Conservation (phyloP, 352 stramenopile genomes). For the Phytopythium mirpurense region DNA sequence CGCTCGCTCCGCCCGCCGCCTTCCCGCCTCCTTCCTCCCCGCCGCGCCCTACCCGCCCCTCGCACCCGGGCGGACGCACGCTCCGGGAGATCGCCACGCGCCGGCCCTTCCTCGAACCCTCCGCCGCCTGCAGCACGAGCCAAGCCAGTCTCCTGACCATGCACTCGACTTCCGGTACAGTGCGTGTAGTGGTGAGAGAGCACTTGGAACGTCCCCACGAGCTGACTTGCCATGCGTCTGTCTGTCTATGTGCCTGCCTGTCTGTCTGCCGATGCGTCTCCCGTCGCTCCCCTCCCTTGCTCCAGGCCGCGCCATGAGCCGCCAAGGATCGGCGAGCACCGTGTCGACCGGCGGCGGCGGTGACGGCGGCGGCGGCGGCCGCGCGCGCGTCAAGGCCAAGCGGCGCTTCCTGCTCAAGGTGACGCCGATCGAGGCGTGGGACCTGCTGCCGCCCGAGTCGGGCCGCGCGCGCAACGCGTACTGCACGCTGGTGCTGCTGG, state of each 20-base stretch:
- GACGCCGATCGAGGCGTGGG: conserved; percentile 76
- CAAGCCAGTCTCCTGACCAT: too few species aligned
- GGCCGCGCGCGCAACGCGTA: conserved; percentile 63
- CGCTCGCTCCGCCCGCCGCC: not conserved
- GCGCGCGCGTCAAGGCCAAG: conserved; percentile 58
- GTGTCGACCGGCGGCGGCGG: conserved; percentile 1
- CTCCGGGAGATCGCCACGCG: not conserved
- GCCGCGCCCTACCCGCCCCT: not conserved
- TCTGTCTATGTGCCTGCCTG: not conserved
- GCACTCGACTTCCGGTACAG: not conserved
- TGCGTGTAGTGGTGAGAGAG: too few species aligned
- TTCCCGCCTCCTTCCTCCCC: too few species aligned
- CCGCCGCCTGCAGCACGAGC: too few species aligned
- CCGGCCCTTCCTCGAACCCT: too few species aligned
- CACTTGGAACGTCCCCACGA: too few species aligned
- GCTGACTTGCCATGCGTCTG: too few species aligned
- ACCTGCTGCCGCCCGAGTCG: conserved; percentile 58
- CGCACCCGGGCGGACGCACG: not conserved
- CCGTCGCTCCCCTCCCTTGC: too few species aligned
- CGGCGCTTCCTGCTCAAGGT: conserved; percentile 81
- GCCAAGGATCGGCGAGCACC: not conserved
- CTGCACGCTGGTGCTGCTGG: conserved; percentile 80
- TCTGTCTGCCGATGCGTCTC: too few species aligned
- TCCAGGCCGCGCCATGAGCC: conserved; percentile 2
- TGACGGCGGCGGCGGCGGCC: conserved; percentile 13